These are phyloP conservation scores for Asclepias syriaca DNA, from an alignment of 257 asterid genomes.

Conservation along the genomic window DNA sequence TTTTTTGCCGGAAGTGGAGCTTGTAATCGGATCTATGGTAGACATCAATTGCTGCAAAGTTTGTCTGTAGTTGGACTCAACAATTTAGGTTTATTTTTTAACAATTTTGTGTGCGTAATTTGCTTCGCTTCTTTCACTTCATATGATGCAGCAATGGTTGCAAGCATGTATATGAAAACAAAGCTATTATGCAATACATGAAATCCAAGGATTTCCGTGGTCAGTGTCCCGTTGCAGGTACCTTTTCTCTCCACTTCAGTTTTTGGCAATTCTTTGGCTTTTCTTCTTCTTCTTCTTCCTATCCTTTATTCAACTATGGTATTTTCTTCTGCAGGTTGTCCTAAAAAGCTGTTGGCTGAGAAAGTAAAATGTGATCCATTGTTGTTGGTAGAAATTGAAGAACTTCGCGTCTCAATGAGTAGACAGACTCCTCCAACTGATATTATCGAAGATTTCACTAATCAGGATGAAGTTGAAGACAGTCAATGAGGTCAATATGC, in stretches of 20 bases:
- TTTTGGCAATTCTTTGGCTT: neutral
- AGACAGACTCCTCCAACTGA: constrained; percentile 37
- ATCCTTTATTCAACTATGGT: neutral
- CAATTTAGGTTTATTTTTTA: neutral
- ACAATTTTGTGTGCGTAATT: constrained; percentile 1
- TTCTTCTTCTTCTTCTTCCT: constrained; percentile 7
- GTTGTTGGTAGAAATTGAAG: constrained; percentile 66
- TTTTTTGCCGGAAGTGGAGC: neutral
- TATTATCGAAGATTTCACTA: constrained; percentile 77
- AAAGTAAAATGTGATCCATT: constrained; percentile 72
- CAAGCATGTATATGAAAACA: constrained; percentile 86
- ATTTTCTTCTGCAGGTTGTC: constrained; percentile 60
- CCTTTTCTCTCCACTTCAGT: neutral
- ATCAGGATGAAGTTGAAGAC: constrained; percentile 34
- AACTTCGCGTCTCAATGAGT: constrained; percentile 46
- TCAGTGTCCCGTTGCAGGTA: constrained; percentile 85
- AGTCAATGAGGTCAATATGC: neutral
- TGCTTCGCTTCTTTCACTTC: constrained; percentile 4
- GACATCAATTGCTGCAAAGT: neutral
- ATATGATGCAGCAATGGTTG: constrained; percentile 62
- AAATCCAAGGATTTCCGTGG: constrained; percentile 33
- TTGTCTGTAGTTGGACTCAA: neutral
- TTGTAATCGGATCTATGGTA: neutral
- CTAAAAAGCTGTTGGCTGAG: constrained; percentile 37
- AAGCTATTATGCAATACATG: constrained; percentile 49